phyloP scores from a whole-genome alignment of 2,329 filamentous ascomycete genomes.

The Ceratocystis smalleyi region DNA sequence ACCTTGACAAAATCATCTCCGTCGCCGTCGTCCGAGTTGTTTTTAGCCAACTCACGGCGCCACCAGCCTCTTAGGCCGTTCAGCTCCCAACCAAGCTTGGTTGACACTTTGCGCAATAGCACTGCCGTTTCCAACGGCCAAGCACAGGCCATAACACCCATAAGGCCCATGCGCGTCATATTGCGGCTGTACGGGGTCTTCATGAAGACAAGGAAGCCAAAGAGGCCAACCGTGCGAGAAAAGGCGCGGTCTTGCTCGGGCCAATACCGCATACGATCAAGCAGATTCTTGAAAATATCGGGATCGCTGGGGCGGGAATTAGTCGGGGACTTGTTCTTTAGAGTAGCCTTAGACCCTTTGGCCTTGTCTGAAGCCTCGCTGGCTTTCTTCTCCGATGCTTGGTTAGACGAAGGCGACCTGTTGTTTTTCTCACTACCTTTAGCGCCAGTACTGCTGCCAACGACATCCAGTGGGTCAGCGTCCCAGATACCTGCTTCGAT shows the following conservation, averaged over 20 bases:
- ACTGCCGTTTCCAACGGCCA: conserved; percentile 14
- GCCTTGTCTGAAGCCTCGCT: neutral
- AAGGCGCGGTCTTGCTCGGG: conserved; percentile 13
- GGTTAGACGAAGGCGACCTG: neutral
- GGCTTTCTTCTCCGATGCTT: neutral
- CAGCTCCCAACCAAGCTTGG: conserved; percentile 15
- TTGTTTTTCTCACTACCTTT: neutral
- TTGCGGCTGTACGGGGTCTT: conserved; percentile 10
- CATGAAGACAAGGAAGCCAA: conserved; percentile 13
- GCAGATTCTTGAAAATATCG: conserved; percentile 4
- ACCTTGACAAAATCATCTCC: conserved; percentile 9
- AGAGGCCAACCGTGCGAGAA: conserved; percentile 14
- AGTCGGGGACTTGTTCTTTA: neutral
- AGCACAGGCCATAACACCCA: conserved; percentile 8
- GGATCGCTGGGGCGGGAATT: neutral
- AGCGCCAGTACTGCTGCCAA: neutral
- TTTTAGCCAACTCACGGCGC: conserved; percentile 10
- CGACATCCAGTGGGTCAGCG: conserved; percentile 10
- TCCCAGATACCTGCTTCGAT: conserved; percentile 14
- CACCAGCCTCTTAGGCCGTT: conserved; percentile 9
- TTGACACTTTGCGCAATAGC: conserved; percentile 9
- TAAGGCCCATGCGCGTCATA: conserved; percentile 8
- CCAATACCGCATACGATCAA: conserved; percentile 9
- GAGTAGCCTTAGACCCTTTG: neutral
- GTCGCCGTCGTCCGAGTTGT: conserved; percentile 4